Evolutionary conservation across 441 rosid species (phyloP), one percentile per base, ranked within the genome.

Genomic region (Lepidium campestre): DNA sequence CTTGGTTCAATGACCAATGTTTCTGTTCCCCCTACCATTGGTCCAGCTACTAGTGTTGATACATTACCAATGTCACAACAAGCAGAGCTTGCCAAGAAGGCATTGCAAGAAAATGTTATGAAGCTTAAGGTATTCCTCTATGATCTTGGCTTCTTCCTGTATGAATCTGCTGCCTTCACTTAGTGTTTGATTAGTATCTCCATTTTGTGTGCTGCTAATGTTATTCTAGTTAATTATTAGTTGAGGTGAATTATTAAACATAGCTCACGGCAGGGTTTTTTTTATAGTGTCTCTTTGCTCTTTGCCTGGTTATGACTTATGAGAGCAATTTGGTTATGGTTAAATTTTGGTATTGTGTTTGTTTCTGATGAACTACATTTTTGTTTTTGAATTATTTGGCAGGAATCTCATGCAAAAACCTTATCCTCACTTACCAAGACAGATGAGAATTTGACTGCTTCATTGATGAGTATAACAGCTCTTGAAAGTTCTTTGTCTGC

Each of bases 371-470:
- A 46, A 17, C 60, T 27, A 60, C 32, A 37, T 29, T 7, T 29
- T 52, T 40, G 37, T 29, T 39, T 49, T 46, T 50, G 23, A 60
- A 50, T 54, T 72, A 77, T 65, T 61, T 37, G 1, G 27, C 80
- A 93, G 99, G 99, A 93, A 82, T 81, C 96, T 76, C 85, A 85
- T 75, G 85, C 75, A 29, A 89, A 77, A 84, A 85, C 95, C 7
- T 12, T 78, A 29, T 80, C 86, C 27, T 78, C 88, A 31, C 79
- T 89, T 75, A 62, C 75, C 37, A 91, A 83, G 82, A 81, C 89
- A 37, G 90, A 87, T 80, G 98, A 90, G 62, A 86, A 88, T 79
- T 83, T 90, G 79, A 85, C 96, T 61, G 74, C 88, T 68, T 91
- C 99, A 1, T 85, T 90, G 68, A 68, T 86, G 80, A 86, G 84